Evolutionary conservation across 2,329 filamentous ascomycete species (phyloP), one percentile per base, ranked within the genome.

Genomic region (Cladophialophora yegresii): DNA sequence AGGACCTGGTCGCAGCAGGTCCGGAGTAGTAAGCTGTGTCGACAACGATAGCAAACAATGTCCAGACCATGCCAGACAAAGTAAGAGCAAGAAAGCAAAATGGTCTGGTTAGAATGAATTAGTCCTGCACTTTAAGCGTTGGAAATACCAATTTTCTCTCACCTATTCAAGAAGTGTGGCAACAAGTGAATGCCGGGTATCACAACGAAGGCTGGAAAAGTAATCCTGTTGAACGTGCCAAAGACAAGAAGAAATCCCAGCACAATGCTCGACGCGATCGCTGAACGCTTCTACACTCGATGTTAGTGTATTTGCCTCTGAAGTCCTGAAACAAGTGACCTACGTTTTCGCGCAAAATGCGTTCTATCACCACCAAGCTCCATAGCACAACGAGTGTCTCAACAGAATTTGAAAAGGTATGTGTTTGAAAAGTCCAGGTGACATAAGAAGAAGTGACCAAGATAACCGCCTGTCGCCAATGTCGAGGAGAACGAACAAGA

Each of bases 341-440:
- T 82, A 95, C 92, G 79, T 89, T 90, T 73, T 89, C 87, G 70
- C 89, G 87, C 53, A 89, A 82, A 70, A 98, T 95, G 75, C 93
- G 88, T 77, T 91, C 87, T 67, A 97, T 93, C 76, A 99, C 80
- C 54, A 98, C 93, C 76, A 99, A 79, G 73, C 90, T 93, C 95
- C 95, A 99, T 60, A 91, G 86, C 58, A 99, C 92, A 57, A 93
- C 84, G 71, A 99, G 81, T 2, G 95, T 98, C 80, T 99, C 95
- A 70, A 98, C 85, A 67, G 93, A 96, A 79, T 99, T 99, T 68
- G 93, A 98, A 77, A 99, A 98, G 12, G 95, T 98, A 78, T 99
- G 95, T 20, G 92, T 95, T 79, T 99, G 95, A 79, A 93, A 96
- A 51, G 93, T 97, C 93, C 95, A 99, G 54, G 95, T 99, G 71